These are phyloP conservation scores for Glebionis coronaria DNA, from an alignment of 129 eudicot genomes.

Conservation along the genomic window DNA sequence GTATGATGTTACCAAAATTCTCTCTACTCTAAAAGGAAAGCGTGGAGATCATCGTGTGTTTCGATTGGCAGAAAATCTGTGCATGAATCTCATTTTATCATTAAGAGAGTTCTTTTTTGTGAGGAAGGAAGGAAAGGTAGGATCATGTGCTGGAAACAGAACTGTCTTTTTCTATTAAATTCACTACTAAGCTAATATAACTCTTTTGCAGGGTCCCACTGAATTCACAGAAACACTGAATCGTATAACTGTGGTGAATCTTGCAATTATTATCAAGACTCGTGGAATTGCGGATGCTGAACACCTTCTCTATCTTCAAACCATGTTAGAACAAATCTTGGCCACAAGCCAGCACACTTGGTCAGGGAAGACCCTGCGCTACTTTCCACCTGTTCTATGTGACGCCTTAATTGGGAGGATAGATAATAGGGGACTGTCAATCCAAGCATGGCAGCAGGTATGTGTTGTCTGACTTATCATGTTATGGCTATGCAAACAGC, in stretches of 20 bases:
- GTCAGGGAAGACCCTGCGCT: slow-evolving; percentile 94
- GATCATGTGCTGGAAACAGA: neutral
- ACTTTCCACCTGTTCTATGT: slow-evolving; percentile 73
- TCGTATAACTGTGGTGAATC: slow-evolving; percentile 64
- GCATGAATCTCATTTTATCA: slow-evolving; percentile 90
- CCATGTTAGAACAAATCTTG: slow-evolving; percentile 86
- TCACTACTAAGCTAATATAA: slow-evolving; percentile 11
- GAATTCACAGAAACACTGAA: slow-evolving; percentile 94
- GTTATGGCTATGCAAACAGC: too few relatives aligned
- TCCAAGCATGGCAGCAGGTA: slow-evolving; percentile 96
- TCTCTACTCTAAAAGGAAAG: slow-evolving; percentile 83
- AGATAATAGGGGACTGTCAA: slow-evolving; percentile 72
- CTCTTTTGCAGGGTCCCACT: slow-evolving; percentile 78
- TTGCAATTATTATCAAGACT: slow-evolving; percentile 91
- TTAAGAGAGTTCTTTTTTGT: slow-evolving; percentile 81
- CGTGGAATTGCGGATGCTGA: slow-evolving; percentile 96
- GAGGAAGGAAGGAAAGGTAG: slow-evolving; percentile 95
- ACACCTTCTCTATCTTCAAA: slow-evolving; percentile 81
- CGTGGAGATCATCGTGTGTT: slow-evolving; percentile 98
- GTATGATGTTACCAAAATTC: slow-evolving; percentile 88
- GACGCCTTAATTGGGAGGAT: slow-evolving; percentile 70
- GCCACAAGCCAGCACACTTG: slow-evolving; percentile 87
- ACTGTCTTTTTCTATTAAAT: neutral
- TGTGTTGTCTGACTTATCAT: neutral
- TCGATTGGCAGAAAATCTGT: slow-evolving; percentile 90